Evolutionary conservation across 2,329 filamentous ascomycete species (phyloP).

Genomic region (Fusarium paranaense): DNA sequence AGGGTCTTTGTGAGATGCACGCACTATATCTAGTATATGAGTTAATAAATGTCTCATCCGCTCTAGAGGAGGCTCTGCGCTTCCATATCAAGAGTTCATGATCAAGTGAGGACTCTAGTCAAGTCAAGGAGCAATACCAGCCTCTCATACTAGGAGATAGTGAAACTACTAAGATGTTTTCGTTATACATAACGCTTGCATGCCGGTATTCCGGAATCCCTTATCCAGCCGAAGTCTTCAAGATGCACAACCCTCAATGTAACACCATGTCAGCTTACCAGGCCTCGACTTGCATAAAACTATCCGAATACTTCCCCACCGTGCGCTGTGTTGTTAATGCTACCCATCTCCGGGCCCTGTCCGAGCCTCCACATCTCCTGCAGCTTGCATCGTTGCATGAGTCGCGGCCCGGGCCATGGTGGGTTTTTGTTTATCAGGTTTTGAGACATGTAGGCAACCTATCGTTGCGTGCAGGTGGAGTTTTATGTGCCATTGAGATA

Average conservation of each 20-base stretch:
- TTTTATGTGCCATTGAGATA: neutral
- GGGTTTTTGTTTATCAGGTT: neutral
- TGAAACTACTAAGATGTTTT: neutral
- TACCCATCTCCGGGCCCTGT: neutral
- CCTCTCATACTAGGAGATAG: neutral
- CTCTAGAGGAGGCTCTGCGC: neutral
- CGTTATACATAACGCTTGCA: neutral
- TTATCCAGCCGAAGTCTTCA: neutral
- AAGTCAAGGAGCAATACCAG: neutral
- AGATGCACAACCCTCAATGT: neutral
- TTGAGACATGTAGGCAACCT: neutral
- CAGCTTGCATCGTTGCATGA: neutral
- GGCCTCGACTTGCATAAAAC: neutral
- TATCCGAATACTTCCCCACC: neutral
- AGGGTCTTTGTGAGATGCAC: neutral
- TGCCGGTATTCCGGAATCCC: neutral
- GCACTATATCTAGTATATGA: neutral
- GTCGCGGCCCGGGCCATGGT: neutral
- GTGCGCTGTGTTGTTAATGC: neutral
- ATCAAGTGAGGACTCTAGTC: neutral
- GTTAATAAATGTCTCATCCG: neutral
- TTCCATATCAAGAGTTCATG: neutral
- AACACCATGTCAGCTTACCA: neutral
- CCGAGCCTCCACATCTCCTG: neutral
- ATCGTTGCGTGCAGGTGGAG: neutral